Base-by-base conservation (phyloP, 1,139 yeast genomes). In the Geotrichum cucujoidarum region DNA sequence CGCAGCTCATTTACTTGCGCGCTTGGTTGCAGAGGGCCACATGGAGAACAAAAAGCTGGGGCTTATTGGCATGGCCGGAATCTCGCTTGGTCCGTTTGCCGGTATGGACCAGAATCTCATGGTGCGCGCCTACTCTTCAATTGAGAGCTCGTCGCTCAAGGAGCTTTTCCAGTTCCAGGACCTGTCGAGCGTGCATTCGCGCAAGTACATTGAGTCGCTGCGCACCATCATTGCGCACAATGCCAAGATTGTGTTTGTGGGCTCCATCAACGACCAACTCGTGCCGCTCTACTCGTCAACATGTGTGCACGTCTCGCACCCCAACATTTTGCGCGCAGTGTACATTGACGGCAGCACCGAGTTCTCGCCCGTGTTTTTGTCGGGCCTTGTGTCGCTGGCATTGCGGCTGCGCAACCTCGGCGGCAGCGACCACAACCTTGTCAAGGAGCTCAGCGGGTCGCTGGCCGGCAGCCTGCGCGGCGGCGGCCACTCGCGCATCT, bases 401-500 rank as follows among this genome's bases (percentile, higher is more conserved):
- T 46, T 66, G 33, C 59, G 61, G 24, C 57, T 69, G 20, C 57
- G 66, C 22, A 70, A 70, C 51, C 49, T 57, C 20, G 74, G 74
- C 3, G 54, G 59, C 2, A 48, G 62, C 1, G 74, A 70, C 48
- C 68, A 66, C 49, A 71, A 70, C 10, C 61, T 80, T 1, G 72
- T 90, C 22, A 83, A 83, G 56, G 97, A 92, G 61, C 75, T 92
- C 35, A 85, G 95, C 51, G 76, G 80, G 16, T 78, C 90, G 0
- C 71, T 92, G 55, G 92, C 95, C 0, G 97, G 97, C 0, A 84
- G 95, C 2, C 70, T 92, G 48, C 90, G 96, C 0, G 95, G 97
- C 2, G 92, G 95, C 14, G 97, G 97, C 0, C 97, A 92, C 64
- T 89, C 97, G 0, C 83, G 78, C 55, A 81, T 92, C 40, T 92